Base-by-base conservation (phyloP, 176 grass and related monocot genomes). In the Bothriochloa decipiens region DNA sequence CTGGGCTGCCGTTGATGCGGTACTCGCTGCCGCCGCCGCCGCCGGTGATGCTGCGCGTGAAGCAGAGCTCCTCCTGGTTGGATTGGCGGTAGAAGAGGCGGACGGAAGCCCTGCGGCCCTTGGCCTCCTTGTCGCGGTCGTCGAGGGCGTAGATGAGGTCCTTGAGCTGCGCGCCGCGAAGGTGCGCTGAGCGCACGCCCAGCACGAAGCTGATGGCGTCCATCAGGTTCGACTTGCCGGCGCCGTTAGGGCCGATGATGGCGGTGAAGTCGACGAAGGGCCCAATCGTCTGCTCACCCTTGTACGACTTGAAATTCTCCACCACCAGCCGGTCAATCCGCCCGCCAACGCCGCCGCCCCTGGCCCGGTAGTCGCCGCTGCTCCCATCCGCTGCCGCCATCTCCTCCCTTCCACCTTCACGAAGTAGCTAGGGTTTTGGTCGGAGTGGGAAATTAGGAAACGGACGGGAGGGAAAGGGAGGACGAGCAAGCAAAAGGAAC, bases 241-340 rank as follows among this genome's bases (percentile, higher is more conserved):
- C 91, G 72, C 96, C 93, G 58, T 98, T 98, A 57, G 96, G 93
- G 22, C 96, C 93, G 60, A 98, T 95, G 76, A 98, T 89, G 63
- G 93, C 96, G 13, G 96, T 98, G 89, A 98, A 98, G 78, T 98
- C 87, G 50, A 82, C 92, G 83, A 98, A 98, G 63, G 96, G 96
- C 4, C 93, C 96, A 6, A 98, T 93, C 11, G 93, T 95, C 76
- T 95, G 96, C 23, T 72, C 83, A 4, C 96, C 96, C 81, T 95
- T 95, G 89, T 98, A 98, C n/a, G 91, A 98, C 83, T 98, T 98
- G 86, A 98, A 98, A 81, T 98, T 98, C 78, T 98, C 93, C 32
- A 98, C 73, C 86, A 95, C 93, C 82, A 98, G 78, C 11, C 93
- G 89, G 39, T 94, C 89, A 81, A 98, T 98, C 70, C 92, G 94